Base-by-base conservation (phyloP, 805 yeast species). In the Candida tammaniensis region DNA sequence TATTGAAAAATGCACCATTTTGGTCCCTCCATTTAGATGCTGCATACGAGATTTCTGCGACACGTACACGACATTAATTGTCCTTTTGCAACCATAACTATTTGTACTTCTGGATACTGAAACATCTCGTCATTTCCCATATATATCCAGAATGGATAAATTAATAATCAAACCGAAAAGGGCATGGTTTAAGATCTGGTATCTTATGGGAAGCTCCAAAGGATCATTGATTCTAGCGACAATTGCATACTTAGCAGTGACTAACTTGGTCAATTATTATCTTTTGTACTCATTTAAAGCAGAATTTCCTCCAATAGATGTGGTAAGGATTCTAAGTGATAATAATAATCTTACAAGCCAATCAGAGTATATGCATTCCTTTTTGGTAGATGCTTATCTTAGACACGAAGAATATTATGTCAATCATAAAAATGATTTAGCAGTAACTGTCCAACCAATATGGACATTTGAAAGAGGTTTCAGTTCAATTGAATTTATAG, bases 401-500 rank as follows among this genome's bases (percentile, higher is more conserved):
- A 41, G 55, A 29, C 39, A 45, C 30, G 52, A 54, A 43, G 35
- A 40, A 2, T 22, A 26, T 4, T 55, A 55, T 35, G 16, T 50
- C 8, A 24, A 38, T 1, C 30, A 40, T 12, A 32, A 36, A 5
- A 38, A 38, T n/a, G 32, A 44, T 4, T 24, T 42, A 7, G 51
- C 58, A 7, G 48, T 56, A n/a, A 30, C 42, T 1, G 40, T 47
- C 7, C 37, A 34, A 11, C 62, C 61, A 1, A 26, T n/a, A 2
- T 22, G 50, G 13, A 34, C 26, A 18, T 18, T 39, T 16, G 16
- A 21, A 13, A 24, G 11, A 14, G 23, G 8, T 24, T 35, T n/a
- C n/a, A 18, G 20, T 14, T 9, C 6, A 7, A 34, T 34, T 17
- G 15, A 28, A 19, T 24, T 28, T 4, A 9, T 28, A n/a, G 38